Base-by-base conservation (phyloP, 768 basidiomycete species). In the Fomitopsis serialis region DNA sequence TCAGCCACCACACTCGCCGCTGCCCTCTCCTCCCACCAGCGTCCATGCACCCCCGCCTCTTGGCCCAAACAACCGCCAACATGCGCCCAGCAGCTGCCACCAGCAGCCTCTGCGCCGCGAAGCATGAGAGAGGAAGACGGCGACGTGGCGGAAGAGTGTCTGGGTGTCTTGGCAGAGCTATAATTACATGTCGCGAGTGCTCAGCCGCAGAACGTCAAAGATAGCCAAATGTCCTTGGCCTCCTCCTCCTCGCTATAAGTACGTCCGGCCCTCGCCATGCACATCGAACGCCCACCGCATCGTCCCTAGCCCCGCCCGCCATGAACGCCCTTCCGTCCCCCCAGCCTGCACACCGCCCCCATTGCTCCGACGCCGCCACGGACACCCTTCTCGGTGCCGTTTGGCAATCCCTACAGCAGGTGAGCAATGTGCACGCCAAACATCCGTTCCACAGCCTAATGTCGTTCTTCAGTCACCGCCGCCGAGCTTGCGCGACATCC, bases 401-500 rank as follows among this genome's bases (percentile, higher is more conserved):
- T 21, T 73, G 74, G 69, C 73, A 75, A 12, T 55, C 73, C 49
- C 65, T 78, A 43, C 74, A 78, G 48, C 77, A 79, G 74, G 78
- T 78, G 52, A 36, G 52, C 37, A 37, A 40, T 29, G 48, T 25
- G 27, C 44, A 34, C 27, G 9, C 19, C 19, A 49, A 45, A 36
- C 46, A 5, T n/a, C 42, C 13, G 32, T 35, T 32, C n/a, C 40
- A 45, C 36, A 36, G 29, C 11, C 57, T 50, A 35, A 42, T 2
- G n/a, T 22, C 22, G n/a, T 52, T 50, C 32, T 36, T 35, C 63
- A 91, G 87, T 63, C 83, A 5, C 82, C 92, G 24, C 89, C 93
- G 1, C 92, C 94, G 0, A 84, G 74, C 56, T 76, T 97, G 42
- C 80, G 88, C 45, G 92, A 94, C 61, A 93, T 97, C 42, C 82